Conservation (phyloP, 495 filamentous ascomycete genomes). For the Hypomontagnella monticulosa region DNA sequence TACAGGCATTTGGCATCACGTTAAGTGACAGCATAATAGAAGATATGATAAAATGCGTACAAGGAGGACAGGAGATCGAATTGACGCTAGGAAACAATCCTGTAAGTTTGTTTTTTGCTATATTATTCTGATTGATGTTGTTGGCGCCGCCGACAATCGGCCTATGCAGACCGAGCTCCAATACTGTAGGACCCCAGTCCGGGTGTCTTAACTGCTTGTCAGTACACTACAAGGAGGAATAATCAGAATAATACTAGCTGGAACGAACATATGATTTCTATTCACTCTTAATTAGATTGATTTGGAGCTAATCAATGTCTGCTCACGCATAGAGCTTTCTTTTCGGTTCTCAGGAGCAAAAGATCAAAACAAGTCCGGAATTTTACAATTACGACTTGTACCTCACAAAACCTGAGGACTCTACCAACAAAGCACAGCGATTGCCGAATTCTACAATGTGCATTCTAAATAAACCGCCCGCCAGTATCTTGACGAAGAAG, state of each 20-base stretch:
- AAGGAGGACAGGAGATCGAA: conserved; percentile 67
- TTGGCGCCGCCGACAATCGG: conserved; percentile 32
- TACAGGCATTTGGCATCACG: conserved; percentile 69
- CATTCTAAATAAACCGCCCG: conserved; percentile 45
- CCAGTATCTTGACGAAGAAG: conserved; percentile 12
- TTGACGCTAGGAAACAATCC: conserved; percentile 65
- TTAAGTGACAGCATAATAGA: conserved; percentile 72
- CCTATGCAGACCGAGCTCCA: conserved; percentile 11
- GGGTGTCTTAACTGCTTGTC: not conserved
- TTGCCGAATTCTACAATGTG: conserved; percentile 58
- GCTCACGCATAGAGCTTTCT: conserved; percentile 48
- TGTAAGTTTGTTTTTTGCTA: conserved; percentile 55
- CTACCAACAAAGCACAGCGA: conserved; percentile 44
- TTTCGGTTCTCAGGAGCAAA: conserved; percentile 51
- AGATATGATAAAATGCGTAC: conserved; percentile 73
- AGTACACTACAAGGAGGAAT: not conserved
- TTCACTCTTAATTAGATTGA: no score
- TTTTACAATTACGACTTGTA: conserved; percentile 57
- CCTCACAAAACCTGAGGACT: conserved; percentile 46
- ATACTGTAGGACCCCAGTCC: not conserved
- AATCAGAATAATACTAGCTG: no score
- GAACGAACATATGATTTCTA: no score
- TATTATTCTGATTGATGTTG: conserved; percentile 15
- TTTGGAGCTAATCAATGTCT: conserved; percentile 7
- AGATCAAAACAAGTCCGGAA: conserved; percentile 47